Evolutionary conservation across 169 alveolate genomes (phyloP).

Genomic region (Eimeria acervulina): DNA sequence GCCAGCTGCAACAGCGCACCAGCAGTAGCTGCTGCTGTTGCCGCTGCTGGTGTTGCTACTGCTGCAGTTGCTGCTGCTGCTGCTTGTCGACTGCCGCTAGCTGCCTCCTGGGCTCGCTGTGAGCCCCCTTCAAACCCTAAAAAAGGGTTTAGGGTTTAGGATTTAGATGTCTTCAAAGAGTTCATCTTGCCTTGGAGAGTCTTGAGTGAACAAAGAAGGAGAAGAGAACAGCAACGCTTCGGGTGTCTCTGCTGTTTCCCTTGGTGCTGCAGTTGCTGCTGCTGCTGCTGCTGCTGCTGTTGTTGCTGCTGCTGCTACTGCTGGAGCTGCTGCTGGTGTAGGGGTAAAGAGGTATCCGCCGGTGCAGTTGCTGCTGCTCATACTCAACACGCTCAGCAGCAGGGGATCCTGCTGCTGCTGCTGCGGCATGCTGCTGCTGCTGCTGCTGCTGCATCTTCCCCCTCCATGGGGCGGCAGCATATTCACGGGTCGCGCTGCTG

Average conservation of each 20-base stretch:
- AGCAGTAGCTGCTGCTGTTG: neutral
- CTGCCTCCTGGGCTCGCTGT: neutral
- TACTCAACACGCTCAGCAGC: neutral
- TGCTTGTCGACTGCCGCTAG: neutral
- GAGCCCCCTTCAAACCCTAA: neutral
- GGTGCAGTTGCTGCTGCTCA: conserved; percentile 7
- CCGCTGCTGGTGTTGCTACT: neutral
- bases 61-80: neutral
- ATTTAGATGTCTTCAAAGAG: neutral
- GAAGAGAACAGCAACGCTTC: conserved; percentile 61
- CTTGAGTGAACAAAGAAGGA: neutral
- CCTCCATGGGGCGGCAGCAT: neutral
- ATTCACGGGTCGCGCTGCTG: neutral
- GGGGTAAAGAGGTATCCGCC: neutral
- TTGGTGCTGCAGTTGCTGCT: neutral
- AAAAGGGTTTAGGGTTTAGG: conserved; percentile 18
- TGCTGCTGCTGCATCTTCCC: conserved; percentile 17
- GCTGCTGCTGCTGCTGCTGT: neutral
- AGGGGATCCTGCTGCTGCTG: conserved; percentile 22
- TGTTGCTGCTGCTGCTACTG: neutral
- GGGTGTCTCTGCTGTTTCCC: neutral
- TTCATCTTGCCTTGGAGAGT: neutral
- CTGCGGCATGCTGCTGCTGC: neutral
- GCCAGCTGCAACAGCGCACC: neutral
- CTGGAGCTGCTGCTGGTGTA: neutral